Evolutionary conservation across 495 filamentous ascomycete genomes (phyloP).

Genomic region (Terfezia boudieri): DNA sequence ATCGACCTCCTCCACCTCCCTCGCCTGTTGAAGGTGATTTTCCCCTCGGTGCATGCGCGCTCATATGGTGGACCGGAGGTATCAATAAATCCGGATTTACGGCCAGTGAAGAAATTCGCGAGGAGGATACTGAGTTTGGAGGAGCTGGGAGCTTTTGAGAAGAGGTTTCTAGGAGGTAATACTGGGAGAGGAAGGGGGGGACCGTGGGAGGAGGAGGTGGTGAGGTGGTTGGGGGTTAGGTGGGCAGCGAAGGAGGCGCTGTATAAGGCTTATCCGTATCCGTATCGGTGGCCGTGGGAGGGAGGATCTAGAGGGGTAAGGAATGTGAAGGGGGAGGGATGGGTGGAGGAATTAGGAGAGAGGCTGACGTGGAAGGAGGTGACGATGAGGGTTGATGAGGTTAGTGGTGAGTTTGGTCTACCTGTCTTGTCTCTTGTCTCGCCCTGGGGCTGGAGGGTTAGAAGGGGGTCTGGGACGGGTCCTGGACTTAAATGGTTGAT

Average conservation of each 20-base stretch:
- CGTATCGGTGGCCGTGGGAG: neutral
- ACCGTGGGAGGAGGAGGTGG: no score
- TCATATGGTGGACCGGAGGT: neutral
- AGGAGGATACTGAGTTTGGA: constrained; percentile 28
- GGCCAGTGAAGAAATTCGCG: constrained; percentile 20
- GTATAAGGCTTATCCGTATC: constrained; percentile 8
- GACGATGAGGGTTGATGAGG: constrained; percentile 17
- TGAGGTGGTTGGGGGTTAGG: constrained; percentile 17
- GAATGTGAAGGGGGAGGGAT: no score
- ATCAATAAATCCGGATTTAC: constrained; percentile 17
- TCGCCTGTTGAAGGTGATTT: constrained; percentile 26
- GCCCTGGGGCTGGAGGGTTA: no score
- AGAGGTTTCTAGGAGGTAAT: neutral
- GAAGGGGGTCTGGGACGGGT: no score
- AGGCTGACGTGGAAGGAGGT: constrained; percentile 11
- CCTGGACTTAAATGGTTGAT: no score
- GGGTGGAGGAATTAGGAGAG: no score
- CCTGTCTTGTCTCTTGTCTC: no score
- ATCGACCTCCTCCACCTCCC: constrained; percentile 34
- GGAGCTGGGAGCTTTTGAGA: constrained; percentile 21
- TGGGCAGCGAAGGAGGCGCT: constrained; percentile 18
- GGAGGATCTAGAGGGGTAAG: neutral
- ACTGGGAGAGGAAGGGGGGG: no score
- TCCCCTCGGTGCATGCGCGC: constrained; percentile 10
- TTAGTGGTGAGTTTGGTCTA: constrained; percentile 13